A percentile compares a stretch with the other conserved stretches of the same genome.
These are phyloP conservation scores for Colletotrichum cereale DNA, from an alignment of 2,329 filamentous ascomycete species.

Conservation along the genomic window DNA sequence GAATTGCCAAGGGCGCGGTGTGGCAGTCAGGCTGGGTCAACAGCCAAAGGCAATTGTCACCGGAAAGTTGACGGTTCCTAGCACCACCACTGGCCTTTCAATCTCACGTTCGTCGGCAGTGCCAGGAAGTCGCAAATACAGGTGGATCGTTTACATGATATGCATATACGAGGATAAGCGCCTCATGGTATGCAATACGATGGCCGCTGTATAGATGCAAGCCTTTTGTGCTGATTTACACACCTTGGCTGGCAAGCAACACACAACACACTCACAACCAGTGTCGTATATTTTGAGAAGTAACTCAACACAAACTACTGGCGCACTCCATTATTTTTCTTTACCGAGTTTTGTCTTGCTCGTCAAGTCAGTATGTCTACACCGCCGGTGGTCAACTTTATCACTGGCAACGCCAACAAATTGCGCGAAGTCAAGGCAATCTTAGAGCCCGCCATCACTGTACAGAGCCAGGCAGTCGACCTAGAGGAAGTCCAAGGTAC, in stretches of 20 bases:
- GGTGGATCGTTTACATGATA: neutral
- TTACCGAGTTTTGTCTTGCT: neutral
- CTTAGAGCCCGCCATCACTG: conserved; percentile 78
- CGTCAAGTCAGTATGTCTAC: conserved; percentile 55
- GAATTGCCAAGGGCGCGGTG: neutral
- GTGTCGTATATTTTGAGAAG: neutral
- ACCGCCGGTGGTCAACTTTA: conserved; percentile 79
- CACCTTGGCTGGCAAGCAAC: neutral
- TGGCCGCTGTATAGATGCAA: neutral
- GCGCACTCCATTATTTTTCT: neutral
- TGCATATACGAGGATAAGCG: neutral
- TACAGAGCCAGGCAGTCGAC: conserved; percentile 82
- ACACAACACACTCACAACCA: neutral
- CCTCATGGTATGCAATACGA: neutral
- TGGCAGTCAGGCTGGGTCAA: neutral
- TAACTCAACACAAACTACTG: neutral
- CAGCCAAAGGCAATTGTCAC: neutral
- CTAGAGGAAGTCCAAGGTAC: conserved; percentile 92
- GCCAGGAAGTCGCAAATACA: neutral
- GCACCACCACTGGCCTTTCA: neutral
- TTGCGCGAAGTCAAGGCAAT: conserved; percentile 90
- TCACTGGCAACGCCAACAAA: conserved; percentile 97
- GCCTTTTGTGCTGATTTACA: neutral
- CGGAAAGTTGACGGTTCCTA: neutral
- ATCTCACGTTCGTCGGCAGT: neutral